Percentiles rank a stretch among this genome's conserved stretches.
Evolutionary conservation across 345 rosid species (phyloP).

Genomic region (Cochlearia excelsa): DNA sequence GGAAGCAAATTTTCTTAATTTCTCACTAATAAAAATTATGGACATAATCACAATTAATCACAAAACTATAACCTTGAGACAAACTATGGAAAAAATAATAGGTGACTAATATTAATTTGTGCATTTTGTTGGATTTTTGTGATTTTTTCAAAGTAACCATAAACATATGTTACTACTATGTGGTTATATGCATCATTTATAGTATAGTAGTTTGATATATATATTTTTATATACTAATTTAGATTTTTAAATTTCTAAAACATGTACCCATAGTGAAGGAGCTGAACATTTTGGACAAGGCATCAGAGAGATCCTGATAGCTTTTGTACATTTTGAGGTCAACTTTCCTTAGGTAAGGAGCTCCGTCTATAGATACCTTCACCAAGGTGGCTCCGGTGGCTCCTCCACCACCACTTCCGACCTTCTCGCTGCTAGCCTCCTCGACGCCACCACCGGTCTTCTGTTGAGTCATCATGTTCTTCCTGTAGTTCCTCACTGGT

Average conservation of each 20-base stretch:
- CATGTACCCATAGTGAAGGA: constrained; percentile 89
- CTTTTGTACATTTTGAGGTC: constrained; percentile 89
- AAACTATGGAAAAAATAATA: too few relatives aligned
- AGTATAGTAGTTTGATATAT: too few relatives aligned
- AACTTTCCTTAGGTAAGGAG: constrained; percentile 91
- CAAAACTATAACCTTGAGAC: too few relatives aligned
- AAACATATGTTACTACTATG: too few relatives aligned
- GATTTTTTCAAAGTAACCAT: too few relatives aligned
- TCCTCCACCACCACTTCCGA: constrained; percentile 29
- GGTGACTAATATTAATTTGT: too few relatives aligned
- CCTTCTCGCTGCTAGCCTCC: constrained; percentile 36
- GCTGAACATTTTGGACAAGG: constrained; percentile 90
- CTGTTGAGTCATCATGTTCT: constrained; percentile 72
- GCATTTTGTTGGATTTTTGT: too few relatives aligned
- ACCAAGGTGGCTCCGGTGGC: constrained; percentile 48
- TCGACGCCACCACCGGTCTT: constrained; percentile 41
- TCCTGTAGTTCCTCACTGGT: constrained; percentile 85
- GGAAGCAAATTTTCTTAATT: too few relatives aligned
- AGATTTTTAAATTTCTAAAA: neutral
- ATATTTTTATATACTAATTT: too few relatives aligned
- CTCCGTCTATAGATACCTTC: constrained; percentile 98
- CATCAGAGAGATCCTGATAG: constrained; percentile 83
- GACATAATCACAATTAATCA: too few relatives aligned
- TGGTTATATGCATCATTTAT: too few relatives aligned
- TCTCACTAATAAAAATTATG: too few relatives aligned